Evolutionary conservation across 2,329 filamentous ascomycete genomes (phyloP).

Genomic region (Paecilomyces sp.): DNA sequence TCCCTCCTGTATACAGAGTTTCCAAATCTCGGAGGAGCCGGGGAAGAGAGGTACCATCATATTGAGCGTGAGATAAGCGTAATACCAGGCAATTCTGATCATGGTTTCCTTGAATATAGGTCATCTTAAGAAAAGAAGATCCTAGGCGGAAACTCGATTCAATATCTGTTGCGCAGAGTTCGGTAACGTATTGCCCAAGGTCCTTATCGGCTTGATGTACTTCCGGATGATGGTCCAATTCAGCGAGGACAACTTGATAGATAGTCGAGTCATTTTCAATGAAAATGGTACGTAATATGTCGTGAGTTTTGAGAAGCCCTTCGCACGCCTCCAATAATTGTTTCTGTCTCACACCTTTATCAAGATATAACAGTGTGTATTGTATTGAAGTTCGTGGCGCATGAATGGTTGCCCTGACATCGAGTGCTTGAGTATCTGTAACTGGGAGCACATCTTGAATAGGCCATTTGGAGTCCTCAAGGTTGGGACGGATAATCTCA

Average conservation of each 20-base stretch:
- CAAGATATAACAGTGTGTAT: conserved; percentile 21
- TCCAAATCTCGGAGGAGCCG: conserved; percentile 52
- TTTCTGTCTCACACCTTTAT: conserved; percentile 39
- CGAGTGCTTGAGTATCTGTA: conserved; percentile 52
- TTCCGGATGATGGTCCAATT: conserved; percentile 33
- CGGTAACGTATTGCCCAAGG: conserved; percentile 41
- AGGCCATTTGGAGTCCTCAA: conserved; percentile 42
- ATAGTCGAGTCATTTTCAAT: conserved; percentile 43
- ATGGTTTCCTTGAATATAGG: conserved; percentile 35
- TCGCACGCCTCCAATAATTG: conserved; percentile 35
- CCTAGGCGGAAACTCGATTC: conserved; percentile 48
- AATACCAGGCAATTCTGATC: conserved; percentile 37
- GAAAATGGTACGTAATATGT: conserved; percentile 60
- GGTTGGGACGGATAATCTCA: conserved; percentile 39
- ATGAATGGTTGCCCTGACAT: conserved; percentile 51
- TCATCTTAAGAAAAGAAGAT: conserved; percentile 51
- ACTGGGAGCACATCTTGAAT: conserved; percentile 52
- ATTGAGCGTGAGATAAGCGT: conserved; percentile 59
- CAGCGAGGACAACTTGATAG: conserved; percentile 49
- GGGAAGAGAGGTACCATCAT: conserved; percentile 59
- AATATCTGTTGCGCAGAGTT: conserved; percentile 46
- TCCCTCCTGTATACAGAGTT: conserved; percentile 37
- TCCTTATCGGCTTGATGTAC: conserved; percentile 38
- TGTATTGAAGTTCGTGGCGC: conserved; percentile 46
- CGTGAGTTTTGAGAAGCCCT: conserved; percentile 50